A percentile compares a stretch with the other conserved stretches of the same genome.
These are phyloP conservation scores for Musa beccarii DNA, from an alignment of 176 grass and related monocot genomes.

Conservation along the genomic window DNA sequence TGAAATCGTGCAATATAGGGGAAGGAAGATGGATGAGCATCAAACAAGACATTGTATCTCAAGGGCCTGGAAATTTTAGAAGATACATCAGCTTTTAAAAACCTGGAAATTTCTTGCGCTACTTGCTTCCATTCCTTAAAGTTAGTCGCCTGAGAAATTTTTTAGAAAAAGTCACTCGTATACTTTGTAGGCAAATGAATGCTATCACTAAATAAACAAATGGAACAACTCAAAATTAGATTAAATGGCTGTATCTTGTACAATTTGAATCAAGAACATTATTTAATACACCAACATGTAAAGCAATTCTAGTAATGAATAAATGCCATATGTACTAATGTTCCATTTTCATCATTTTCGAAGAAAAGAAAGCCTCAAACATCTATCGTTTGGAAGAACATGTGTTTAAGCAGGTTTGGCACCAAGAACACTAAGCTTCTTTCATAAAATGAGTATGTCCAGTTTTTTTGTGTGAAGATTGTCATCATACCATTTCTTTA, in stretches of 20 bases:
- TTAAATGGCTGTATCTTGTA: neutral
- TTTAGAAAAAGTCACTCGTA: conserved; percentile 3
- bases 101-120: conserved; percentile 67
- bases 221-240: neutral
- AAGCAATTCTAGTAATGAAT: neutral
- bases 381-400: neutral
- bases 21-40: conserved; percentile 72
- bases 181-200: neutral
- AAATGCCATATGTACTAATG: neutral
- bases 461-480: neutral
- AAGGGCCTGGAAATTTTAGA: conserved; percentile 62
- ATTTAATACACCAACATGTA: neutral
- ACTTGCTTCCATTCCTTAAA: conserved; percentile 99
- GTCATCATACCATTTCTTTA: neutral
- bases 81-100: conserved; percentile 77
- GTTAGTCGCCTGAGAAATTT: conserved; percentile 50
- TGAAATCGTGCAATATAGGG: conserved; percentile 65
- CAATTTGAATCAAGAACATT: neutral
- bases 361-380: neutral
- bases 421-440: too few species aligned
- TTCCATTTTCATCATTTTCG: neutral
- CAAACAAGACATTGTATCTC: conserved; percentile 68
- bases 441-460: neutral
- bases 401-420: too few species aligned
- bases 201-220: neutral